Base-by-base conservation (phyloP, 352 stramenopile species). In the Blastocystis sp. region DNA sequence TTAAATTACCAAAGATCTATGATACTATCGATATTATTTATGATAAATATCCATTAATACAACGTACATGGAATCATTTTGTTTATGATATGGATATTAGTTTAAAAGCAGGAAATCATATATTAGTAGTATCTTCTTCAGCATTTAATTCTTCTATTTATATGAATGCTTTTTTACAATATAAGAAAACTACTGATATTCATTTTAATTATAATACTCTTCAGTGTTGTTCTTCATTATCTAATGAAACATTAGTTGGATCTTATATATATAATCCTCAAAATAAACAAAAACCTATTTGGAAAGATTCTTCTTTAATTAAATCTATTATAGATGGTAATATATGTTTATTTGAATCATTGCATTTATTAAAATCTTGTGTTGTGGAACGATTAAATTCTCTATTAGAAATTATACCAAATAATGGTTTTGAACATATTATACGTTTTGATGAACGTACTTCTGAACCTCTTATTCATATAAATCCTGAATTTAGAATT, bases 371-470 rank as follows among this genome's bases (percentile, higher is more conserved):
- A n/a, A 56, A 21, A n/a, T 54, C 30, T 4, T 18, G 16, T 31
- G 48, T 58, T 9, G 27, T 40, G 13, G 18, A 52, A 6, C 31
- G 48, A 55, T 16, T 58, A 4, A 56, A 55, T 31, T 40, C 30
- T 9, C 21, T 58, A 10, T 16, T 58, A 9, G 48, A 58, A 27
- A 27, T 48, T 4, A 34, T 11, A n/a, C 31, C 48, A 10, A 7
- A 13, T 4, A 13, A 43, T 30, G 3, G n/a, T 16, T 19, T 23
- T 49, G 11, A 16, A 4, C 25, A 46, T 6, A 28, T 46, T 4
- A 19, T 55, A 6, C 16, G 25, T 19, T 44, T 55, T 52, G 25
- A 46, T 52, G 45, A 55, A 19, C 24, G 21, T 6, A 10, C 31
- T 4, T 30, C 39, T 6, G 31, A 42, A 4, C 45, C 45, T 19